Evolutionary conservation across 371 early-diverging fungal genomes (phyloP), one percentile per base, ranked within the genome.

Genomic region (Mucor mucedo): DNA sequence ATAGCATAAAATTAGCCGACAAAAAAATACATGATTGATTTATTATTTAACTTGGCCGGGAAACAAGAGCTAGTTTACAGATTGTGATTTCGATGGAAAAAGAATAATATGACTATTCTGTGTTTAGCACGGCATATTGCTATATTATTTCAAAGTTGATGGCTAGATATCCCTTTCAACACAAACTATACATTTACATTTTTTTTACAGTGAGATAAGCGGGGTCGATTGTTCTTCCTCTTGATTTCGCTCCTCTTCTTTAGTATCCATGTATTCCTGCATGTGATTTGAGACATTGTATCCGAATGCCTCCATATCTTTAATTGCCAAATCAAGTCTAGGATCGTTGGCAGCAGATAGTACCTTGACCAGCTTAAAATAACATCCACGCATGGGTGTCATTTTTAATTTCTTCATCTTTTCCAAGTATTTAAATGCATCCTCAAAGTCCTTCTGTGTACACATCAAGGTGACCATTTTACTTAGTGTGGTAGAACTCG

Each of bases 401-500:
- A 87, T 77, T 35, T 78, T 77, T 21, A 75, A 71, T 14, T 81
- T 65, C 68, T 90, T 89, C 88, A 90, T 89, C 44, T 87, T 77
- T 71, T 92, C 91, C 62, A 93, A 70, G 52, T 90, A 92, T 44
- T 72, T 70, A 60, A 93, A 93, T 8, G 90, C 91, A 28, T 87
- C 89, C 68, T 92, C 91, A 62, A 90, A 93, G 70, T 87, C 79
- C 14, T 80, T 80, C 58, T 86, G 83, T 0, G 80, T 81, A n/a
- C 79, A 76, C 42, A 66, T 69, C 27, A 90, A 56, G 0, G 71
- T 56, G 6, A 89, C 80, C 87, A 93, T 80, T 29, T 80, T 81
- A 67, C 82, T 85, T 61, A 89, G 80, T 0, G 86, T 78, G 0
- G 71, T 72, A 32, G 70, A 63, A 2, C 78, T 76, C 4, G 84